Conservation (phyloP, 495 filamentous ascomycete genomes). For the Pseudotulostoma volvatum region DNA sequence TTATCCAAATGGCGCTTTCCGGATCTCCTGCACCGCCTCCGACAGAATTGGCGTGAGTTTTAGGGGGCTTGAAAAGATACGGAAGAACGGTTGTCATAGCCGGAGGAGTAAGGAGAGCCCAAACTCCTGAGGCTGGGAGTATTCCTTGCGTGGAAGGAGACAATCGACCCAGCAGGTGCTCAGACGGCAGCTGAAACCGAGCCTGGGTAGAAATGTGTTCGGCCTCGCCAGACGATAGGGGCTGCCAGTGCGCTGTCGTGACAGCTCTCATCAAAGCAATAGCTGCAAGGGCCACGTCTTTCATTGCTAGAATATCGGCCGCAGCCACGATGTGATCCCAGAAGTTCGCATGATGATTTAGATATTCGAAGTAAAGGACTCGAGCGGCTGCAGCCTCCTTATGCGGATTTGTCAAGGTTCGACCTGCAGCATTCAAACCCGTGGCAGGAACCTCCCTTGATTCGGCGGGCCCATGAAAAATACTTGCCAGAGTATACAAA, state of each 20-base stretch:
- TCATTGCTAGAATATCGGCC: conserved; percentile 42
- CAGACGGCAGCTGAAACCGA: conserved; percentile 27
- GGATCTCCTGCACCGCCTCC: conserved; percentile 40
- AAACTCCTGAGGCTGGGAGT: conserved; percentile 30
- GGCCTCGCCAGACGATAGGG: conserved; percentile 13
- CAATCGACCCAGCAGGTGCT: conserved; percentile 19
- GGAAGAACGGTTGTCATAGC: conserved; percentile 36
- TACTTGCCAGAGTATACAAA: conserved; percentile 34
- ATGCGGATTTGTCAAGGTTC: conserved; percentile 24
- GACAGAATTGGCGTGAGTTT: conserved; percentile 40
- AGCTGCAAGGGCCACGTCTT: conserved; percentile 39
- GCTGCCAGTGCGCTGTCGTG: conserved; percentile 39
- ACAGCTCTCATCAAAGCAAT: conserved; percentile 36
- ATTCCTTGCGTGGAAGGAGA: conserved; percentile 22
- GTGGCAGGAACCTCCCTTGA: conserved; percentile 13
- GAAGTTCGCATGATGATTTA: conserved; percentile 30
- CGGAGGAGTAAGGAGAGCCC: conserved; percentile 36
- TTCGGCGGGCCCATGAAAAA: conserved; percentile 37
- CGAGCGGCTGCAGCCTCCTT: conserved; percentile 39
- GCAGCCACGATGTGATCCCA: conserved; percentile 35
- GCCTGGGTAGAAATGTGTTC: conserved; percentile 11
- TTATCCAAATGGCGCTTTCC: conserved; percentile 41
- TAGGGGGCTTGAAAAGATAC: conserved; percentile 42
- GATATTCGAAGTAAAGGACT: conserved; percentile 38
- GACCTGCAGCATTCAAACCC: conserved; percentile 17